Base-by-base conservation (phyloP, 2,329 filamentous ascomycete genomes). In the Alternaria solani region DNA sequence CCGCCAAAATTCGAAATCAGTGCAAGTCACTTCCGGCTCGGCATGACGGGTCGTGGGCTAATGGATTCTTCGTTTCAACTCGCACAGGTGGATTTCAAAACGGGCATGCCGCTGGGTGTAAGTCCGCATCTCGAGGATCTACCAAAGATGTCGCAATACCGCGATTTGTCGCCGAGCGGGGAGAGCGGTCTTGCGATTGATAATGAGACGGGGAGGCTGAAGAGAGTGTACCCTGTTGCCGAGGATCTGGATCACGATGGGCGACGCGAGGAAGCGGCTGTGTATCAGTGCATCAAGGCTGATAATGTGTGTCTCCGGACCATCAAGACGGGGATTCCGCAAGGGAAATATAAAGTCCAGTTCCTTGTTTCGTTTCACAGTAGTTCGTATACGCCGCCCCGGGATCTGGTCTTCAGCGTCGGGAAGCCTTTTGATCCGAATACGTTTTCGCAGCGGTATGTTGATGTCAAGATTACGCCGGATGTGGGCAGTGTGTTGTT, bases 21-120 rank as follows among this genome's bases (percentile, higher is more conserved):
- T 7, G 68, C 77, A 6, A 69, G 64, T 0, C 63, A 73, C 14
- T 80, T 79, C 61, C 57, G 66, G 7, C 62, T 76, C 25, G 78
- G 77, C 11, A 74, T 79, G 38, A 57, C 69, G 1, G 75, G 75
- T 2, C 60, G 62, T 11, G 76, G 71, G 7, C 59, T 78, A 9
- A 63, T 72, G 2, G 72, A 76, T 25, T 64, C 73, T 23, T 60
- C 61, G n/a, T 80, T 78, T 62, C 53, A 65, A 3, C 65, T 74
- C 23, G 66, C 74, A 1, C 70, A 79, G 52, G 65, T 80, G 11
- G 78, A 79, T 49, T 79, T 79, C 64, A 79, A 78, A 60, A 79
- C 75, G 0, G 77, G 77, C 0, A 64, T 76, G 60, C 71, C 72
- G 3, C 57, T 77, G 0, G 75, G 74, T 39, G 56, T 72, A 1